Percentiles rank a stretch among this genome's conserved stretches.
These are phyloP conservation scores for Saccharum spontaneum DNA, from an alignment of 176 grass and related monocot species.

Conservation along the genomic window DNA sequence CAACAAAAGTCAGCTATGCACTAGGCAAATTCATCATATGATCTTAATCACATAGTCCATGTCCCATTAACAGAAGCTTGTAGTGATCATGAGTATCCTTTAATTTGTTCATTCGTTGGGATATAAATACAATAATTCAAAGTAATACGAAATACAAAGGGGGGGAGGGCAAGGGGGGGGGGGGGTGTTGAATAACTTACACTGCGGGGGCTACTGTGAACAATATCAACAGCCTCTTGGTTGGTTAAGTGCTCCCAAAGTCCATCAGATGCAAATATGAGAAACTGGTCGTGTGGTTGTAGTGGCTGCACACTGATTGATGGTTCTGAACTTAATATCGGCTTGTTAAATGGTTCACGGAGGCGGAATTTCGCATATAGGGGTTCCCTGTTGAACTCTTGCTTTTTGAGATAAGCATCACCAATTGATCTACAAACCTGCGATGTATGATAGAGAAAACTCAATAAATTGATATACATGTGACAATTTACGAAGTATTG, in stretches of 20 bases:
- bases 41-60: not conserved
- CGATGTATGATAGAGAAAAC: conserved; percentile 14
- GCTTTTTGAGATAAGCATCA: conserved; percentile 83
- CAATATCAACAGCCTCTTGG: conserved; percentile 95
- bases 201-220: conserved; percentile 55
- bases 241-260: conserved; percentile 96
- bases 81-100: too few relatives aligned
- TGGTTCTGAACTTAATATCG: conserved; percentile 83
- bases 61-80: not conserved
- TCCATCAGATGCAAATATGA: conserved; percentile 97
- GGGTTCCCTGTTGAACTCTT: conserved; percentile 84
- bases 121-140: not conserved
- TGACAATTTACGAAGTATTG: not conserved
- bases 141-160: not conserved
- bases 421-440: conserved; percentile 91
- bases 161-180: not conserved
- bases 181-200: conserved; percentile 38
- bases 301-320: conserved; percentile 65
- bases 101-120: too few relatives aligned
- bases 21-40: not conserved
- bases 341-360: conserved; percentile 76
- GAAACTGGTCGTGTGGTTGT: conserved; percentile 77
- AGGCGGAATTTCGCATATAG: conserved; percentile 81
- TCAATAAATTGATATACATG: not conserved
- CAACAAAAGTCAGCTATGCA: not conserved